Conservation (phyloP, 2,329 filamentous ascomycete genomes). For the Helotiales sp. region DNA sequence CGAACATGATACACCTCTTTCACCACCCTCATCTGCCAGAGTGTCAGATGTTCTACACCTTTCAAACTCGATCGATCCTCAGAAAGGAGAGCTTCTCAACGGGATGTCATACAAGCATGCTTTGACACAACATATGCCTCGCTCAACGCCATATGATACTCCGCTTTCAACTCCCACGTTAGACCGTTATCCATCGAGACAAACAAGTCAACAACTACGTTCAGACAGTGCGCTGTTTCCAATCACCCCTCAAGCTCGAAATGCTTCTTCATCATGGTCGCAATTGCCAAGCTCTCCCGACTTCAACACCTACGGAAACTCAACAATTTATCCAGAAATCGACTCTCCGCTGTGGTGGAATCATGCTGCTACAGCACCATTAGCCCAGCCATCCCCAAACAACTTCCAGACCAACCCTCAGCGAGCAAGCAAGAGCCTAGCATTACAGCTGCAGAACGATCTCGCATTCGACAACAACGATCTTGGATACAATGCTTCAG, state of each 20-base stretch:
- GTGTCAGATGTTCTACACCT: constrained; percentile 36
- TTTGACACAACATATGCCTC: constrained; percentile 30
- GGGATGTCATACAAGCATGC: constrained; percentile 37
- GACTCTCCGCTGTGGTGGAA: constrained; percentile 41
- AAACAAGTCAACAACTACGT: constrained; percentile 30
- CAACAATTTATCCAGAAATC: constrained; percentile 25
- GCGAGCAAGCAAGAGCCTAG: constrained; percentile 38
- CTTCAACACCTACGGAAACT: constrained; percentile 23
- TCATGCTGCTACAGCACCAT: constrained; percentile 35
- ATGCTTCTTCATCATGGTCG: constrained; percentile 34
- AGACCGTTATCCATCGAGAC: constrained; percentile 31
- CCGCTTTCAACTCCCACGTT: constrained; percentile 37
- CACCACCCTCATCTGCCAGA: constrained; percentile 52
- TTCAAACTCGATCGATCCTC: constrained; percentile 18
- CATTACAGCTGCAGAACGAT: constrained; percentile 40
- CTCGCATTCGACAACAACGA: constrained; percentile 34
- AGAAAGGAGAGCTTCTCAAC: constrained; percentile 43
- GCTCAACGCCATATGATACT: constrained; percentile 29
- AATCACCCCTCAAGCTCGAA: constrained; percentile 35
- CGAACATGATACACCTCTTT: constrained; percentile 49
- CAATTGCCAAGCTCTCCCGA: constrained; percentile 29
- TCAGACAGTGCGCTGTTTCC: constrained; percentile 31
- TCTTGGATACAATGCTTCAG: constrained; percentile 25
- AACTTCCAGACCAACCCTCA: constrained; percentile 36
- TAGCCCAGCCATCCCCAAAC: constrained; percentile 39